A percentile compares a stretch with the other conserved stretches of the same genome.
phyloP scores from a whole-genome alignment of 768 basidiomycete genomes.

The Lentinula raphanica region DNA sequence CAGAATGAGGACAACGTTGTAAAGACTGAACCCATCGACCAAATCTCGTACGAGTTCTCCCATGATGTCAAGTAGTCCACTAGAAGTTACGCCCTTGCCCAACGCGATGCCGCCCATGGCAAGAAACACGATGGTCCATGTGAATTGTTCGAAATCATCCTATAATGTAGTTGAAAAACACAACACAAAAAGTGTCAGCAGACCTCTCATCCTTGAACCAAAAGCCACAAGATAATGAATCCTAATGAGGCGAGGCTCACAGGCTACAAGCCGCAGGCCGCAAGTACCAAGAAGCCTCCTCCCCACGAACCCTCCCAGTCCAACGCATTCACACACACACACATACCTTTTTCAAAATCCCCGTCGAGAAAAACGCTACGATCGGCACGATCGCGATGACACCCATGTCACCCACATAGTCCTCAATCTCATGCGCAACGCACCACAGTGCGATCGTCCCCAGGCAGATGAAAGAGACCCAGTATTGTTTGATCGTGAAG shows the following conservation, averaged over 20 bases:
- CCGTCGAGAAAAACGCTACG: conserved; percentile 89
- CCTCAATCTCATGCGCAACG: conserved; percentile 72
- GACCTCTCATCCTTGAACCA: too few species aligned
- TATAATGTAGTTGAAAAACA: conserved; percentile 21
- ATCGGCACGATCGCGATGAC: conserved; percentile 92
- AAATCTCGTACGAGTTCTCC: conserved; percentile 55
- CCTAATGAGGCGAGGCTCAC: too few species aligned
- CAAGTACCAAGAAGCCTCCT: too few species aligned
- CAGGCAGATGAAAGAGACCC: conserved; percentile 79
- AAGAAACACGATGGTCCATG: conserved; percentile 92
- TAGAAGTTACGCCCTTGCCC: conserved; percentile 87
- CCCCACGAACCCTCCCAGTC: too few species aligned
- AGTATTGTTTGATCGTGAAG: conserved; percentile 84
- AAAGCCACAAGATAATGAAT: too few species aligned
- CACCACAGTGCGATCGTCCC: conserved; percentile 90
- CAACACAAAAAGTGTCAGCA: not conserved
- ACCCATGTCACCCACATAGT: conserved; percentile 90
- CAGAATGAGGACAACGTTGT: conserved; percentile 66
- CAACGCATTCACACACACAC: not conserved
- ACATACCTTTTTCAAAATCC: conserved; percentile 80
- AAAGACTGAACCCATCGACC: conserved; percentile 58
- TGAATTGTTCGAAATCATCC: conserved; percentile 94
- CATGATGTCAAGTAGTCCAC: conserved; percentile 80
- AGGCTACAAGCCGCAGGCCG: too few species aligned
- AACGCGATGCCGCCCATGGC: conserved; percentile 98